A percentile compares a stretch with the other conserved stretches of the same genome.
phyloP scores from a whole-genome alignment of 2,329 filamentous ascomycete genomes.

The Trichoderma cornu-damae region DNA sequence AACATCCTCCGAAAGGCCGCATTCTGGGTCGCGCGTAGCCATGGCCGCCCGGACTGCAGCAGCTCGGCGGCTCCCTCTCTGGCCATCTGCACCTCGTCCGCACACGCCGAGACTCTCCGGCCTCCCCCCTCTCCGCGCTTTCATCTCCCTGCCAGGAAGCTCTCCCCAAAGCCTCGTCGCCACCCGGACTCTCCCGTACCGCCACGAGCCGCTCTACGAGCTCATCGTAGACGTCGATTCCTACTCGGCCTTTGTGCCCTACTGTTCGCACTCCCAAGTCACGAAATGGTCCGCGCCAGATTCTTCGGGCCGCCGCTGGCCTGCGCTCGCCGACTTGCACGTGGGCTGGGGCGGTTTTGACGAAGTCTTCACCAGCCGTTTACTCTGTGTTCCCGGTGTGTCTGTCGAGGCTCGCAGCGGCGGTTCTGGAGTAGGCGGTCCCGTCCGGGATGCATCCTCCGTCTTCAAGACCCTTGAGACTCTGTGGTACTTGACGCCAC shows the following conservation, averaged over 20 bases:
- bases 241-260: slow-evolving; percentile 86
- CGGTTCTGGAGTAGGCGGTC: slow-evolving; percentile 42
- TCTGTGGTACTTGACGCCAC: slow-evolving; percentile 59
- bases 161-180: slow-evolving; percentile 63
- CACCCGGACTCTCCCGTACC: slow-evolving; percentile 70
- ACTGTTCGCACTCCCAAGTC: slow-evolving; percentile 72
- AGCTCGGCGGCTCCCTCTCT: neutral
- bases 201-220: slow-evolving; percentile 64
- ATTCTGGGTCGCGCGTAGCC: neutral
- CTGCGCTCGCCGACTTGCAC: slow-evolving; percentile 70
- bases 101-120: slow-evolving; percentile 37
- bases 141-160: slow-evolving; percentile 33
- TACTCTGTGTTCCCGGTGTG: slow-evolving; percentile 68
- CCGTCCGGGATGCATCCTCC: slow-evolving; percentile 36
- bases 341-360: slow-evolving; percentile 81
- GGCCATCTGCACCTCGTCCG: neutral
- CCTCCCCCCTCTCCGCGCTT: slow-evolving; percentile 33
- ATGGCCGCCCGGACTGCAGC: slow-evolving; percentile 21
- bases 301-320: slow-evolving; percentile 51
- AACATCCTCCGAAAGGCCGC: neutral
- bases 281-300: slow-evolving; percentile 64
- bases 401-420: slow-evolving; percentile 76
- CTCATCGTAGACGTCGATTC: slow-evolving; percentile 84
- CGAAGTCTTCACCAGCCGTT: slow-evolving; percentile 74
- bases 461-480: slow-evolving; percentile 67